Conservation (phyloP, 202 grass and related monocot species). For the Musa balbisiana region DNA sequence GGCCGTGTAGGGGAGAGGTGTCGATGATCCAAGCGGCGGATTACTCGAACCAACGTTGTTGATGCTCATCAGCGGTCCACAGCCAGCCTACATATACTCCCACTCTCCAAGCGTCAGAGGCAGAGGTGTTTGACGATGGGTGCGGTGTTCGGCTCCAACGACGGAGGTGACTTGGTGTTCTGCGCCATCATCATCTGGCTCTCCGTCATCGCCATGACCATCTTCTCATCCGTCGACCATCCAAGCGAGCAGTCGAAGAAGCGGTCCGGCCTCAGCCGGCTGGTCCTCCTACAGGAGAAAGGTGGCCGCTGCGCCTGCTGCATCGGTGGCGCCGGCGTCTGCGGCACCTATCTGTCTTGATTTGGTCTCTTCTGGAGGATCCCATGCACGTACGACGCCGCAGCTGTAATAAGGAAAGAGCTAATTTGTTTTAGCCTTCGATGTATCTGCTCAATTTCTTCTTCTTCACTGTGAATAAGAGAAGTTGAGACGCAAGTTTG, state of each 20-base stretch:
- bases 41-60: too few relatives aligned
- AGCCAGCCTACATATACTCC: too few relatives aligned
- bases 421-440: background rate
- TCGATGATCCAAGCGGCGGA: too few relatives aligned
- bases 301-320: slow-evolving; percentile 1
- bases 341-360: slow-evolving; percentile 7
- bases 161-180: background rate
- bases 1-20: too few relatives aligned
- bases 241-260: background rate
- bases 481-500: background rate
- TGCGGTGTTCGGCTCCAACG: background rate
- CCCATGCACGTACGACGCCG: too few relatives aligned
- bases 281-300: background rate
- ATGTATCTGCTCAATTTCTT: background rate
- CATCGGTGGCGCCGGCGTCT: background rate
- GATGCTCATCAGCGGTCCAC: too few relatives aligned
- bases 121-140: too few relatives aligned
- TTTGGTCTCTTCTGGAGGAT: too few relatives aligned
- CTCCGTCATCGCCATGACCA: background rate
- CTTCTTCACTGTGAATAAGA: background rate
- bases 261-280: background rate
- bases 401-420: too few relatives aligned
- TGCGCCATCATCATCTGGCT: slow-evolving; percentile 9
- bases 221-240: background rate
- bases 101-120: too few relatives aligned